Base-by-base conservation (phyloP, 306 rosid species). In the Albizia julibrissin region DNA sequence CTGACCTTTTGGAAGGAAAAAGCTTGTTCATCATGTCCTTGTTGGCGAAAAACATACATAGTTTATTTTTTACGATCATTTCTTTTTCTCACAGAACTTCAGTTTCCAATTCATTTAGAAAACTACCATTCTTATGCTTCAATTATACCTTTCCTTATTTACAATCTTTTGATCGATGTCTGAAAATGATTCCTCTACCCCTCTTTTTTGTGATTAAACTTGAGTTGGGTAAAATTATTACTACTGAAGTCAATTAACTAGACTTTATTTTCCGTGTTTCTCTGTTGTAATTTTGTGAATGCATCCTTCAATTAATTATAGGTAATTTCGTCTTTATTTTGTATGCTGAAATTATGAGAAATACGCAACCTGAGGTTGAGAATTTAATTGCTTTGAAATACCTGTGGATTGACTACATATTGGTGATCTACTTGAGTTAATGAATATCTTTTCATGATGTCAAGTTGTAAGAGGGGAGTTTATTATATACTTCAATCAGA, bases 391-490 rank as follows among this genome's bases (percentile, higher is more conserved):
- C 40, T 65, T 43, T 43, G 22, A 44, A 52, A 77, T 86, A 59
- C 83, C 75, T 70, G 65, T 59, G 27, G 34, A 43, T 50, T 5
- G 46, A 29, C 73, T 34, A 74, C 54, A 64, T 68, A 79, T 44
- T 33, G 61, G 69, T 67, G 62, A 80, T 82, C 59, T 86, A 46
- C 83, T 62, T 68, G 72, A 67, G 61, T 76, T 86, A 79, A 89
- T 86, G 79, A 69, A 24, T 40, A 67, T 69, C 49, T 76, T 86
- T 70, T 33, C 50, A 66, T 85, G 79, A 42, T 84, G 69, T 44
- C 92, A 96, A 98, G 99, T 96, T 88, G 99, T 96, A 74, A 94
- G 99, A 85, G 99, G 99, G 85, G 99, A 94, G 61, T 96, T 96
- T 75, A 94, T 96, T 83, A 65, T 93, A 86, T 96, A 91, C 94